Evolutionary conservation across 208 protist species (phyloP).

Genomic region (Trypanosoma conorhini): DNA sequence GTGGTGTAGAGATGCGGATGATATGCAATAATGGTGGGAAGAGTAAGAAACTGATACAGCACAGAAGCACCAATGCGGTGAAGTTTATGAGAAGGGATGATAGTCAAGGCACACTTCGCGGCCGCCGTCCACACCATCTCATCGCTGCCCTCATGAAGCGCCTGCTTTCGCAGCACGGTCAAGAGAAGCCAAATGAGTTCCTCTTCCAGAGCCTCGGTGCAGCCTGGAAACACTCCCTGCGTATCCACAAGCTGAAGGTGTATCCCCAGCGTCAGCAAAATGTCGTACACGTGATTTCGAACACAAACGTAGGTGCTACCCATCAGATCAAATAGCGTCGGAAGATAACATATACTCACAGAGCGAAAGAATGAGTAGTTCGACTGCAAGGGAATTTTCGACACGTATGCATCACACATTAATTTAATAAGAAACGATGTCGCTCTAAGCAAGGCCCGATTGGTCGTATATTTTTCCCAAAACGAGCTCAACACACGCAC

Average conservation of each 20-base stretch:
- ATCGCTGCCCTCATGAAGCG: conserved; percentile 51
- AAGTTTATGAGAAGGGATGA: conserved; percentile 58
- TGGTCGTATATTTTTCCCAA: conserved; percentile 70
- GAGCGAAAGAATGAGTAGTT: conserved; percentile 71
- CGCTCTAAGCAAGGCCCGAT: conserved; percentile 57
- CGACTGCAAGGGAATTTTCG: conserved; percentile 71
- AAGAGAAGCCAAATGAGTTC: conserved; percentile 83
- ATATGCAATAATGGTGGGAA: conserved; percentile 55
- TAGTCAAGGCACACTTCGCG: conserved; percentile 70
- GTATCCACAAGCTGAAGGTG: conserved; percentile 90
- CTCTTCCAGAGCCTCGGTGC: conserved; percentile 71
- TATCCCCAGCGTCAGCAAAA: conserved; percentile 74
- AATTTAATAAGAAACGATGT: conserved; percentile 83
- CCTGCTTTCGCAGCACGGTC: conserved; percentile 60
- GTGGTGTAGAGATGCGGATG: conserved; percentile 55
- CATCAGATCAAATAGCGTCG: conserved; percentile 79
- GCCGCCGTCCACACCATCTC: conserved; percentile 74
- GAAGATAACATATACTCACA: conserved; percentile 80
- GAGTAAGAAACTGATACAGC: conserved; percentile 60
- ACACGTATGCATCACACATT: conserved; percentile 82
- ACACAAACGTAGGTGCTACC: conserved; percentile 87
- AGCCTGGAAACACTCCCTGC: conserved; percentile 52
- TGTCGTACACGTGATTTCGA: conserved; percentile 88
- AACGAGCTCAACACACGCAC: conserved; percentile 64
- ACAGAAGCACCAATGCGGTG: conserved; percentile 61